Percentiles rank a stretch among this genome's conserved stretches.
Evolutionary conservation across 2,329 filamentous ascomycete species (phyloP).

Genomic region (Keithomyces neogunnii): DNA sequence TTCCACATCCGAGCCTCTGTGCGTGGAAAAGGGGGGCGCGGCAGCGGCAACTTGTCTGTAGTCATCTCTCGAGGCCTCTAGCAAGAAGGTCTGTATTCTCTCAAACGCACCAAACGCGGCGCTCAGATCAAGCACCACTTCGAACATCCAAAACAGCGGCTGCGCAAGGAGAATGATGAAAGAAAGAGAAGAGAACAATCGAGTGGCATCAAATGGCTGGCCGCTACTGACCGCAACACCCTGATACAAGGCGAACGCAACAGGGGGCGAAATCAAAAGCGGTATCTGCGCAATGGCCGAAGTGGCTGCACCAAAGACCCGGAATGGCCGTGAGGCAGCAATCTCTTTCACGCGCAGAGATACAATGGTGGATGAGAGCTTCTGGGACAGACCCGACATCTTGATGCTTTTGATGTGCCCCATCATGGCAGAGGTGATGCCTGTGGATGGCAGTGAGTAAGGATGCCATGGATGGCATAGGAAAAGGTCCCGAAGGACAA

Average conservation of each 20-base stretch:
- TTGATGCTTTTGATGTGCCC: conserved; percentile 34
- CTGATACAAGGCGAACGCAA: conserved; percentile 30
- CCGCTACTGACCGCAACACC: conserved; percentile 18
- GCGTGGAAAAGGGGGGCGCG: background rate
- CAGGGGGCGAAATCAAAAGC: conserved; percentile 25
- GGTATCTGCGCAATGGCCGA: conserved; percentile 26
- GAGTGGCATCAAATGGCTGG: conserved; percentile 21
- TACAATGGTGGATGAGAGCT: conserved; percentile 19
- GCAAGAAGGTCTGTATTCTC: conserved; percentile 30
- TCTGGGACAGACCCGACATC: conserved; percentile 28
- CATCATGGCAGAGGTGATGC: conserved; percentile 24
- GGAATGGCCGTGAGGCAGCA: conserved; percentile 24
- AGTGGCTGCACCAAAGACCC: conserved; percentile 23
- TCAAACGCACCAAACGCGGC: conserved; percentile 29
- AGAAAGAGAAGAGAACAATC: conserved; percentile 12
- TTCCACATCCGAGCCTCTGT: background rate
- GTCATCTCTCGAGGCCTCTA: conserved; percentile 17
- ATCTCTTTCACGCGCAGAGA: conserved; percentile 26
- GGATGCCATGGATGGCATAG: too few species aligned
- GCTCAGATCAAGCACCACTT: conserved; percentile 26
- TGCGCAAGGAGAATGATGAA: background rate
- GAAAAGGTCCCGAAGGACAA: background rate
- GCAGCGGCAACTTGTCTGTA: conserved; percentile 8
- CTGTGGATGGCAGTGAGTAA: conserved; percentile 5
- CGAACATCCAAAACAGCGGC: conserved; percentile 31